These are phyloP conservation scores for Marasmius tenuissimus DNA, from an alignment of 1,284 basidiomycete genomes.

Conservation along the genomic window DNA sequence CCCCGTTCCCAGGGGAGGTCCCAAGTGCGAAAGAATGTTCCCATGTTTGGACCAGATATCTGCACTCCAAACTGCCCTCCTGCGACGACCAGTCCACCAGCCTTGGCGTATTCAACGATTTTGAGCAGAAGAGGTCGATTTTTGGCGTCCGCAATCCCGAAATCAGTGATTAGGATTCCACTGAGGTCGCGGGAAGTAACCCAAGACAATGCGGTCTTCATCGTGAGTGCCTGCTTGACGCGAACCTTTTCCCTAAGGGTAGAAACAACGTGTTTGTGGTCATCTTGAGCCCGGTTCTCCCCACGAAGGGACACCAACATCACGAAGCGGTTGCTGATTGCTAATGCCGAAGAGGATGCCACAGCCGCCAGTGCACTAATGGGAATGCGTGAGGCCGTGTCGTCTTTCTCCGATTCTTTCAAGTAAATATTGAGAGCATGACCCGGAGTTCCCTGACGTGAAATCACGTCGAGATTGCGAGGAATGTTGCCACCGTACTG, in stretches of 20 bases:
- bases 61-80: slow-evolving; percentile 28
- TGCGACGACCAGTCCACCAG: slow-evolving; percentile 28
- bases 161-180: slow-evolving; percentile 29
- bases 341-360: neutral
- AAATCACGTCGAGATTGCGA: neutral
- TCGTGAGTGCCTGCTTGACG: neutral
- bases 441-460: neutral
- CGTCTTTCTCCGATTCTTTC: neutral
- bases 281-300: neutral
- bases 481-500: neutral
- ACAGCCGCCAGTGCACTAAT: neutral
- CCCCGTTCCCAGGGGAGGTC: slow-evolving; percentile 17
- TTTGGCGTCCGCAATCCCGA: slow-evolving; percentile 18
- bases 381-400: neutral
- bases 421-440: neutral
- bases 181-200: slow-evolving; percentile 24
- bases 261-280: neutral
- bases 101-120: slow-evolving; percentile 25
- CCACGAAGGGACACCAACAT: neutral
- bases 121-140: slow-evolving; percentile 21
- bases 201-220: slow-evolving; percentile 16
- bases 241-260: neutral
- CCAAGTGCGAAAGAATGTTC: slow-evolving; percentile 18
- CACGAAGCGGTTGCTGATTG: neutral
- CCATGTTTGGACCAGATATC: neutral